Evolutionary conservation across 768 basidiomycete species (phyloP), one percentile per base, ranked within the genome.

Genomic region (Mycena pura): DNA sequence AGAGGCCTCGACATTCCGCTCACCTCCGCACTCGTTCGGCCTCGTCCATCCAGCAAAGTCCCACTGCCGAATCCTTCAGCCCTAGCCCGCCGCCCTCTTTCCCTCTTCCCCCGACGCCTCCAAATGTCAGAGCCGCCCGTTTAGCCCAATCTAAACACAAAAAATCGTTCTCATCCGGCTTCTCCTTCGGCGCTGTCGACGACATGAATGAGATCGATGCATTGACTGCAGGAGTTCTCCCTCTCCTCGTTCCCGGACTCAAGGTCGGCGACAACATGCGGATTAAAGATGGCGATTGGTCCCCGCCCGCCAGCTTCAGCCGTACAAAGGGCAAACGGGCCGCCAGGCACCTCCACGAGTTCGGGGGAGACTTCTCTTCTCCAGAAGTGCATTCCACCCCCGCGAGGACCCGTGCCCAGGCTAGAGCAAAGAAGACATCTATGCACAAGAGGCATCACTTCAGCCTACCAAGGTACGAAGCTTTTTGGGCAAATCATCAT

Each of bases 71-170:
- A 46, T 72, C 68, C 27, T 74, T 77, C 67, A 77, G 70, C 61
- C 74, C 78, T 49, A 79, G 74, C 68, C 85, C 86, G 10, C 89
- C 90, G 28, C 89, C 90, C 5, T 78, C 86, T 1, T 83, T 85
- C 65, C 89, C 90, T 10, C 81, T 91, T 31, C 89, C 90, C 11
- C 89, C 90, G 2, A 92, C 89, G n/a, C 89, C 89, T 28, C 88
- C 87, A 1, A 87, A 80, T 57, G 82, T 89, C 46, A 79, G 82
- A 65, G 81, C 80, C 27, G 86, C 83, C 45, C 84, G 82, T 49
- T 80, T 80, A n/a, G 84, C 82, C 38, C 73, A 80, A 68, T 77
- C 85, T 25, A 73, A 77, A 3, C 88, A 89, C 73, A 82, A 84
- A 73, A 87, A 86, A 65, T 88, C 86, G 0, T 83, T 83, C 62